Base-by-base conservation (phyloP, 148 eudicot species). In the Chenopodium formosanum region DNA sequence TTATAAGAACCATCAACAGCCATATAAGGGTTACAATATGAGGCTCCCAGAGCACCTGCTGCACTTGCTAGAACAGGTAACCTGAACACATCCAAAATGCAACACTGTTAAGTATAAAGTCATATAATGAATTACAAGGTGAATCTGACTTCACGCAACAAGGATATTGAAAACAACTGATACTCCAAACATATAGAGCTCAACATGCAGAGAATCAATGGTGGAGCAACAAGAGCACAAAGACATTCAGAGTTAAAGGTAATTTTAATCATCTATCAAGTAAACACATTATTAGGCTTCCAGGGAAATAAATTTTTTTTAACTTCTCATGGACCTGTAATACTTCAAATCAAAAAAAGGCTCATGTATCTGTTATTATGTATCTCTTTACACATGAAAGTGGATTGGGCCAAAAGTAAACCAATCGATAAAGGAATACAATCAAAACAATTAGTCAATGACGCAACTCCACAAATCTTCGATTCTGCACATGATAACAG, bases 1-100 rank as follows among this genome's bases (percentile, higher is more conserved):
- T 88, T 90, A 85, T 85, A 90, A 73, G 92, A 84, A 80, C 93
- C 94, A 83, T 93, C 96, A 87, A 92, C 89, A 64, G 94, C 40
- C 64, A 92, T 73, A 90, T 91, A 94, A 29, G 97, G 99, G 70
- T 94, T 80, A 84, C 91, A 88, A 76, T 90, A 94, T n/a, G 91
- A 44, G 70, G 93, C 89, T 52, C 98, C 98, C 80, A 94, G 78
- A 83, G 93, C 90, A 77, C 99, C 99, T 67, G 97, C 94, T 82
- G 97, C 89, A 82, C 97, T 91, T 69, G 97, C 92, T 86, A 95
- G 82, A 87, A 93, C 90, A 56, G 97, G 96, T 31, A 93, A 83
- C 98, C 98, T 95, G 86, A 69, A 83, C 27, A 79, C 72, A 77
- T 76, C 46, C 60, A 82, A n/a, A 52, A 60, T 23, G 32, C 40